phyloP scores from a whole-genome alignment of 2,329 filamentous ascomycete genomes.

The Cercospora citrullina region DNA sequence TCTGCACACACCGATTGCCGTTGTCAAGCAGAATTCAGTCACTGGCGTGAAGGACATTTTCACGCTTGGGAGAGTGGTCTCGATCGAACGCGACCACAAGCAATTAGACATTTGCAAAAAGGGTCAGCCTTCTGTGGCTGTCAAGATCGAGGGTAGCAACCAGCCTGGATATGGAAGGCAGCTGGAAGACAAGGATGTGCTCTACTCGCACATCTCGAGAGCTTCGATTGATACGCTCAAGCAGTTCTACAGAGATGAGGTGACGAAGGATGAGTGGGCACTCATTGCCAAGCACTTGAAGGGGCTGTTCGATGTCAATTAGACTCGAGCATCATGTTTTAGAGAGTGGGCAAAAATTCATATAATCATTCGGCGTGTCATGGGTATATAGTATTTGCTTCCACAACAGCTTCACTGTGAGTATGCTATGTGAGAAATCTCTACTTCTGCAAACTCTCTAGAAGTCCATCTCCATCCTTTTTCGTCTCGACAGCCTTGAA shows the following conservation, averaged over 20 bases:
- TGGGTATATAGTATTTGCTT: neutral
- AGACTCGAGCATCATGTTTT: neutral
- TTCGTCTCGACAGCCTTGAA: slow-evolving; percentile 70
- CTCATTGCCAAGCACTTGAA: slow-evolving; percentile 89
- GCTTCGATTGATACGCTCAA: slow-evolving; percentile 92
- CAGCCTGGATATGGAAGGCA: slow-evolving; percentile 95
- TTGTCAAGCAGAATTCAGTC: slow-evolving; percentile 75
- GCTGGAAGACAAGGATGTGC: slow-evolving; percentile 81
- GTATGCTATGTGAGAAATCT: neutral
- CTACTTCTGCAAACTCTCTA: slow-evolving; percentile 51
- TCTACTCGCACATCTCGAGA: slow-evolving; percentile 87
- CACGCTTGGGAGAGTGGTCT: slow-evolving; percentile 85
- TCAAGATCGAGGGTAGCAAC: slow-evolving; percentile 94
- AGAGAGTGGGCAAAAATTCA: neutral
- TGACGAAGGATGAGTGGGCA: slow-evolving; percentile 89
- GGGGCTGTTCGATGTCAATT: slow-evolving; percentile 75
- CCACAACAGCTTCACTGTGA: slow-evolving; percentile 7
- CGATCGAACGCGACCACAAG: slow-evolving; percentile 98
- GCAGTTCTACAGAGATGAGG: slow-evolving; percentile 87
- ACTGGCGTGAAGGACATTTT: slow-evolving; percentile 84
- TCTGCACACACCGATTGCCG: slow-evolving; percentile 86
- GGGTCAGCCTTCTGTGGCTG: slow-evolving; percentile 91
- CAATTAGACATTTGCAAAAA: slow-evolving; percentile 89
- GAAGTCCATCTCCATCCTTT: slow-evolving; percentile 50
- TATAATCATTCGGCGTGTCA: neutral